These are phyloP conservation scores for Perkinsus olseni DNA, from an alignment of 169 alveolate species.

Conservation along the genomic window DNA sequence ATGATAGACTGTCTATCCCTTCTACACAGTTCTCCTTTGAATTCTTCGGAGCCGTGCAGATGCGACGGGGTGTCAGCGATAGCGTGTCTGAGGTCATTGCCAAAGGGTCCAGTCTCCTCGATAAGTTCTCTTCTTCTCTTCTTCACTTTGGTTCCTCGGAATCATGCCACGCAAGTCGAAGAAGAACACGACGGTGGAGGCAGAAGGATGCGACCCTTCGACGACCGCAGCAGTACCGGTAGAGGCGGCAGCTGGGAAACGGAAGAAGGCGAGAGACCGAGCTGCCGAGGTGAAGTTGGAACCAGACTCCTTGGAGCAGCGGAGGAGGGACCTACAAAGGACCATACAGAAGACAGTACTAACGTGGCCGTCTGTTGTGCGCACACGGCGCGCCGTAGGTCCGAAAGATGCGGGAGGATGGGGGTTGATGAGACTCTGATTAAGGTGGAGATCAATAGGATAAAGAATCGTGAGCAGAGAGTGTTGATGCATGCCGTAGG, in stretches of 20 bases:
- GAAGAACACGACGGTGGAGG: not conserved
- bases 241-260: not conserved
- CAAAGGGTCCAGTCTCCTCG: not conserved
- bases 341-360: not conserved
- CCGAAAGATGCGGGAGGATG: not conserved
- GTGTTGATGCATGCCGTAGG: not conserved
- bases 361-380: not conserved
- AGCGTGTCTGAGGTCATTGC: not conserved
- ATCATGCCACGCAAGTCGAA: not conserved
- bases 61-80: too few species aligned
- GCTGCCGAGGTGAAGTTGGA: not conserved
- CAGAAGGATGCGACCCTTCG: not conserved
- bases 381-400: too few species aligned
- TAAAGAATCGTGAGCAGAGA: not conserved
- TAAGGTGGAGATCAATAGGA: not conserved
- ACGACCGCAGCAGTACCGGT: not conserved
- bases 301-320: not conserved
- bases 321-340: not conserved
- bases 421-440: not conserved
- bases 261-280: not conserved
- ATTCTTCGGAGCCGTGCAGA: too few species aligned
- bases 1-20: too few species aligned
- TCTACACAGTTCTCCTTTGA: too few species aligned
- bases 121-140: not conserved
- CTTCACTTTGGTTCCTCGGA: not conserved